phyloP scores from a whole-genome alignment of 768 basidiomycete genomes.

The Tricholoma sp. region DNA sequence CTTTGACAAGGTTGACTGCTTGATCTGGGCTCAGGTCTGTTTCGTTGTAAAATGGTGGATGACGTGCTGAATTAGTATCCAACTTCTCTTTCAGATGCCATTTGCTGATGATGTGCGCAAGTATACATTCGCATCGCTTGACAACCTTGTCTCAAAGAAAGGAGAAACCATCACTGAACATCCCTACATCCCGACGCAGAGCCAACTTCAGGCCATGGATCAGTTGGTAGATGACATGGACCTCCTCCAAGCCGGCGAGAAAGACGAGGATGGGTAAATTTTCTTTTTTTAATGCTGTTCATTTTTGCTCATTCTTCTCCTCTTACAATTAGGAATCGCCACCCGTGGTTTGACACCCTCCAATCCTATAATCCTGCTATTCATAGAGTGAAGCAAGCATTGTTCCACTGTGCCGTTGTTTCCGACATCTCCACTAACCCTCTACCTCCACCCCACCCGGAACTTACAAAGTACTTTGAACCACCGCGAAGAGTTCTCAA shows the following conservation, averaged over 20 bases:
- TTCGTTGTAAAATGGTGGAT: neutral
- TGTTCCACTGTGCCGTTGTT: slow-evolving; percentile 82
- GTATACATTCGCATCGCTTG: slow-evolving; percentile 81
- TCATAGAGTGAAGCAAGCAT: slow-evolving; percentile 89
- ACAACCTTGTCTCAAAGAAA: slow-evolving; percentile 65
- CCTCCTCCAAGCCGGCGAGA: slow-evolving; percentile 70
- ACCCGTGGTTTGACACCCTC: slow-evolving; percentile 72
- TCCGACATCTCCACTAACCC: slow-evolving; percentile 70
- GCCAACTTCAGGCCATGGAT: slow-evolving; percentile 80
- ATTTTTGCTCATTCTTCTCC: neutral
- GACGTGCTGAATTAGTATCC: neutral
- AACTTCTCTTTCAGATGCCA: slow-evolving; percentile 67
- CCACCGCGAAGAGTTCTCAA: slow-evolving; percentile 69
- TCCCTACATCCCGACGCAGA: slow-evolving; percentile 75
- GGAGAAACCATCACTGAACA: slow-evolving; percentile 74
- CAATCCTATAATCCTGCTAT: slow-evolving; percentile 86
- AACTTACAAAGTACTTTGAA: slow-evolving; percentile 78
- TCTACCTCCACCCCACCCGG: slow-evolving; percentile 81
- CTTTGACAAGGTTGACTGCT: slow-evolving; percentile 67
- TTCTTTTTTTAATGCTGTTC: slow-evolving; percentile 13
- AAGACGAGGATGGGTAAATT: slow-evolving; percentile 66
- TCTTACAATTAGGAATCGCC: slow-evolving; percentile 39
- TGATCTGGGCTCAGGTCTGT: slow-evolving; percentile 79
- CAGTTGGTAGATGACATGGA: slow-evolving; percentile 87
- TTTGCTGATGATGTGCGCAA: slow-evolving; percentile 93